These are phyloP conservation scores for Waitea zeae DNA, from an alignment of 1,284 basidiomycete species.

Conservation along the genomic window DNA sequence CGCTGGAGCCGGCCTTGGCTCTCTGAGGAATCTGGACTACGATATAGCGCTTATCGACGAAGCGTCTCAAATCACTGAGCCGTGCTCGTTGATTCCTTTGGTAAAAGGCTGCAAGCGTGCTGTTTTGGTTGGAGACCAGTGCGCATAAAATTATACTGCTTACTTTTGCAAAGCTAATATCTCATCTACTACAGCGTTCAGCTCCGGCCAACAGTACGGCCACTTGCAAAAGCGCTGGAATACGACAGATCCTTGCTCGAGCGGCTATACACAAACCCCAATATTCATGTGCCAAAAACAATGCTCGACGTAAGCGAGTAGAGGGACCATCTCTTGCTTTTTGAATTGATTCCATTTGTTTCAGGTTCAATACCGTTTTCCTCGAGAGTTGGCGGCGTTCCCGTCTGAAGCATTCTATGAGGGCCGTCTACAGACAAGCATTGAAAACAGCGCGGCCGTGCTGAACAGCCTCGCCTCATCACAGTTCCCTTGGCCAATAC, in stretches of 20 bases:
- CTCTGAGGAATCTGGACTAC: slow-evolving; percentile 35
- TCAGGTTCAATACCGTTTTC: slow-evolving; percentile 45
- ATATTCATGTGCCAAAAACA: slow-evolving; percentile 24
- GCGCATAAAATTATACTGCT: slow-evolving; percentile 11
- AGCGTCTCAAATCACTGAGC: slow-evolving; percentile 49
- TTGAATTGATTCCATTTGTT: no score
- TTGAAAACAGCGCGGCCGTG: slow-evolving; percentile 19
- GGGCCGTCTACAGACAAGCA: slow-evolving; percentile 28
- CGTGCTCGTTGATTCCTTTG: slow-evolving; percentile 40
- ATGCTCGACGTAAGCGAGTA: slow-evolving; percentile 35
- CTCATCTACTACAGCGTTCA: slow-evolving; percentile 29
- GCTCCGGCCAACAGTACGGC: slow-evolving; percentile 39
- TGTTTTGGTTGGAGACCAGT: slow-evolving; percentile 54
- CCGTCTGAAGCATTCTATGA: slow-evolving; percentile 47
- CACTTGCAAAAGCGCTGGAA: slow-evolving; percentile 34
- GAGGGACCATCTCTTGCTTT: not conserved
- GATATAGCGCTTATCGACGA: slow-evolving; percentile 49
- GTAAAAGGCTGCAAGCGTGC: slow-evolving; percentile 40
- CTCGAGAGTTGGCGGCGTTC: slow-evolving; percentile 33
- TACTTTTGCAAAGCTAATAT: not conserved
- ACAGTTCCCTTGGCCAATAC: slow-evolving; percentile 37
- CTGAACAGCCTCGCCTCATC: slow-evolving; percentile 20
- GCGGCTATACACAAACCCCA: slow-evolving; percentile 27
- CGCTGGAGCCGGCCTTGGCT: slow-evolving; percentile 42
- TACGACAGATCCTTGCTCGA: slow-evolving; percentile 45